Evolutionary conservation across 208 protist species (phyloP).

Genomic region (Acanthamoeba healyi): DNA sequence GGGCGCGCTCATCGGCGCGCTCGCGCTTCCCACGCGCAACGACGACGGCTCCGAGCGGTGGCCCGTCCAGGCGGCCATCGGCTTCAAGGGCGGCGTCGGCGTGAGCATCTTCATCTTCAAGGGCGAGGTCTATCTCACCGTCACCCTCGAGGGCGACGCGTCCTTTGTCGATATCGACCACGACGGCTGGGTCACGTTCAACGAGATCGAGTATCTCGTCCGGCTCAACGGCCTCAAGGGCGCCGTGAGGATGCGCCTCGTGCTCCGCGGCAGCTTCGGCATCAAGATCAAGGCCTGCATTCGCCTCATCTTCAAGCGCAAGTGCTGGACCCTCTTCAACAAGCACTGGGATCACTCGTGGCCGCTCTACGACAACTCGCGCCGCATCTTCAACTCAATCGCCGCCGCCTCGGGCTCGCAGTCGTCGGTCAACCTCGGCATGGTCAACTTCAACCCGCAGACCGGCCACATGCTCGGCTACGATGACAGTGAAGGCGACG

Average conservation of each 20-base stretch:
- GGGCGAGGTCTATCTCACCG: conserved; percentile 13
- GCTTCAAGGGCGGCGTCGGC: conserved; percentile 39
- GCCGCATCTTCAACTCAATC: not conserved
- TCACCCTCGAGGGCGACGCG: conserved; percentile 6
- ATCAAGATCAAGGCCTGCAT: conserved; percentile 61
- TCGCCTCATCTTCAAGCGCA: not conserved
- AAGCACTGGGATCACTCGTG: not conserved
- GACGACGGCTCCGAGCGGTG: conserved; percentile 63
- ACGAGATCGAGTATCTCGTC: conserved; percentile 68
- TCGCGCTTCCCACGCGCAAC: conserved; percentile 51
- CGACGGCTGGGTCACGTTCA: conserved; percentile 65
- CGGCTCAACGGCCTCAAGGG: not conserved
- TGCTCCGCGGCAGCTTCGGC: not conserved
- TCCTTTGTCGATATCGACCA: conserved; percentile 34
- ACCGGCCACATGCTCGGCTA: not conserved
- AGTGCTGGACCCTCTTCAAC: conserved; percentile 11
- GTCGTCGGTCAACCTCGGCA: conserved; percentile 2
- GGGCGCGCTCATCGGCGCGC: conserved; percentile 19
- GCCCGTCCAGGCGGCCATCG: conserved; percentile 16
- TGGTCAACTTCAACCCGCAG: not conserved
- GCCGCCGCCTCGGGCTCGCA: not conserved
- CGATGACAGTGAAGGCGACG: not conserved
- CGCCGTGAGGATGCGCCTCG: not conserved
- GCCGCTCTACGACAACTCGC: conserved; percentile 20
- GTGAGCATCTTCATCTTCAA: conserved; percentile 72